Conservation (phyloP, 2,329 filamentous ascomycete species). For the Ilyonectria robusta region DNA sequence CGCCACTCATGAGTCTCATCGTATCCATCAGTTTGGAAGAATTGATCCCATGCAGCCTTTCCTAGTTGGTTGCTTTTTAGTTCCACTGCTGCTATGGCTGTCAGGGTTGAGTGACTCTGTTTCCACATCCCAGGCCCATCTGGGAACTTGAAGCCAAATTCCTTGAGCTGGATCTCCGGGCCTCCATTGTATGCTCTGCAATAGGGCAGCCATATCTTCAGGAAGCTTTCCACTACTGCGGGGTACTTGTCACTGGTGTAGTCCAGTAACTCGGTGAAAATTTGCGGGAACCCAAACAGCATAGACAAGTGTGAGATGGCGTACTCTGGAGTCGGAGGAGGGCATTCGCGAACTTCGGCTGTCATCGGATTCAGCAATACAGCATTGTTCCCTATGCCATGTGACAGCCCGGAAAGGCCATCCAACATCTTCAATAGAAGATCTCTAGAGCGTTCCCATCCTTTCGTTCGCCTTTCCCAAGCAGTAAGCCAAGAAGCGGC, state of each 20-base stretch:
- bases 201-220: slow-evolving; percentile 31
- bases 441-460: slow-evolving; percentile 27
- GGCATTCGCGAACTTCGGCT: slow-evolving; percentile 36
- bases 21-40: slow-evolving; percentile 37
- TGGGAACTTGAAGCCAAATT: slow-evolving; percentile 38
- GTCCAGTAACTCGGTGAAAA: slow-evolving; percentile 32
- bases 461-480: slow-evolving; percentile 33
- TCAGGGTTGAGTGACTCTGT: slow-evolving; percentile 38
- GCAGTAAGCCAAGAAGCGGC: slow-evolving; percentile 36
- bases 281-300: slow-evolving; percentile 38
- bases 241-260: slow-evolving; percentile 31
- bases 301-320: slow-evolving; percentile 38
- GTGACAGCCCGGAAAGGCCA: slow-evolving; percentile 21
- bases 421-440: slow-evolving; percentile 30
- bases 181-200: slow-evolving; percentile 37
- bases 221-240: slow-evolving; percentile 17
- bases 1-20: slow-evolving; percentile 20
- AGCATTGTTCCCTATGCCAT: slow-evolving; percentile 37
- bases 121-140: slow-evolving; percentile 25
- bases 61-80: slow-evolving; percentile 23
- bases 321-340: slow-evolving; percentile 32
- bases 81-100: slow-evolving; percentile 35
- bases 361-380: slow-evolving; percentile 36
- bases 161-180: slow-evolving; percentile 23
- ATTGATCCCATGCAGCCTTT: slow-evolving; percentile 33